Base-by-base conservation (phyloP, 2,329 filamentous ascomycete genomes). In the Aspergillus chevalieri region DNA sequence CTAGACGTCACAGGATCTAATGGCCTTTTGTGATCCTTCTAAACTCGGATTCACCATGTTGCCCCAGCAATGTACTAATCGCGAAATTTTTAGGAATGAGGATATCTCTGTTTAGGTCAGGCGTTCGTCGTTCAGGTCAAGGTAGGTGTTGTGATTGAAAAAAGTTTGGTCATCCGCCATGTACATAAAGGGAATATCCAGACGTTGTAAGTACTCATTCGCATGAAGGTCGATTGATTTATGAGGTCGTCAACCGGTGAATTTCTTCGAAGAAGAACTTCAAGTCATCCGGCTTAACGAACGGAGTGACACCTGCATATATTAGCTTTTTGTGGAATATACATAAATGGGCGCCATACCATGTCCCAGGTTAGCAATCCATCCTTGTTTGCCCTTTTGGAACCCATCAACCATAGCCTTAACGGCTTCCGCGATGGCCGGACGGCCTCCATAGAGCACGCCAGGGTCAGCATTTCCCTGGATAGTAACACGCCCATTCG, bases 401-500 rank as follows among this genome's bases (percentile, higher is more conserved):
- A 97, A 98, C 0, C 92, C 92, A 53, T 84, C 75, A 1, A 95
- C 89, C 87, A 96, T 95, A 43, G 84, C 78, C 70, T 92, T 79
- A 6, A 96, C 91, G 0, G 85, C 86, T 56, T 80, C 76, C 3
- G 89, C 93, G 57, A 98, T 97, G 42, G 85, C 82, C 54, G 85
- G 83, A 56, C 80, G 84, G 6, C 86, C 85, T 38, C 93, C 93
- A 65, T 98, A 98, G 44, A 98, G 71, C 19, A 95, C 82, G 34
- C 93, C 93, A 0, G 93, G 93, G 65, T 98, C 93, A 19, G 93
- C 91, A 67, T 98, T 98, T 45, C 93, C 93, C 70, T 98, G 93
- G 53, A 98, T 77, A 0, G 89, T 87, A 43, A 90, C 79, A 68
- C 94, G 76, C 65, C 88, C 79, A 62, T 86, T 82, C 61, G 92